Conservation (phyloP, 129 eudicot genomes). For the Silybum marianum region DNA sequence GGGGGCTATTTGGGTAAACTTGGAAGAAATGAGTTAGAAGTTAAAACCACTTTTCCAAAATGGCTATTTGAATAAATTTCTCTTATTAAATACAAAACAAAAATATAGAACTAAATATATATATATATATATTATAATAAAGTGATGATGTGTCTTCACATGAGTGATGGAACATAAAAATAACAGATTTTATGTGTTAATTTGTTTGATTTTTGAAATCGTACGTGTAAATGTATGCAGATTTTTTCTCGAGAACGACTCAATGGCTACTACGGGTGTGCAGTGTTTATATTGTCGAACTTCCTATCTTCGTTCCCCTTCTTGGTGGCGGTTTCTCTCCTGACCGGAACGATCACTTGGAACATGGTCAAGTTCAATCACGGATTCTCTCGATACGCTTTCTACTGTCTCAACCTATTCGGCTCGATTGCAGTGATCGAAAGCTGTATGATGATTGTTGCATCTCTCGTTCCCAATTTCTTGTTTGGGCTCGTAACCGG, state of each 20-base stretch:
- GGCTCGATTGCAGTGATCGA: constrained; percentile 71
- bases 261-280: constrained; percentile 78
- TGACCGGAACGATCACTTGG: constrained; percentile 65
- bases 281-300: constrained; percentile 63
- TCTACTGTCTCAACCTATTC: constrained; percentile 62
- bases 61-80: too few relatives aligned
- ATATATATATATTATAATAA: too few relatives aligned
- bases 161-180: too few relatives aligned
- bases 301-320: constrained; percentile 77
- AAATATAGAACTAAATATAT: too few relatives aligned
- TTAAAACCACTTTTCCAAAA: too few relatives aligned
- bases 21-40: too few relatives aligned
- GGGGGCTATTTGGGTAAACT: too few relatives aligned
- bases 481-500: constrained; percentile 72
- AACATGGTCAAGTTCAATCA: constrained; percentile 68
- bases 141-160: too few relatives aligned
- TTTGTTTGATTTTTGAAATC: neutral
- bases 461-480: constrained; percentile 79
- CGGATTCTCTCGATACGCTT: constrained; percentile 53
- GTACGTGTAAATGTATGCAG: constrained; percentile 26
- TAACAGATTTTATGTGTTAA: neutral
- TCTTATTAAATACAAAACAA: too few relatives aligned
- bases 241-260: constrained; percentile 67
- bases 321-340: constrained; percentile 57
- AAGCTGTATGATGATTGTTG: constrained; percentile 90